phyloP scores from a whole-genome alignment of 345 rosid genomes.

The Syzygium grande region DNA sequence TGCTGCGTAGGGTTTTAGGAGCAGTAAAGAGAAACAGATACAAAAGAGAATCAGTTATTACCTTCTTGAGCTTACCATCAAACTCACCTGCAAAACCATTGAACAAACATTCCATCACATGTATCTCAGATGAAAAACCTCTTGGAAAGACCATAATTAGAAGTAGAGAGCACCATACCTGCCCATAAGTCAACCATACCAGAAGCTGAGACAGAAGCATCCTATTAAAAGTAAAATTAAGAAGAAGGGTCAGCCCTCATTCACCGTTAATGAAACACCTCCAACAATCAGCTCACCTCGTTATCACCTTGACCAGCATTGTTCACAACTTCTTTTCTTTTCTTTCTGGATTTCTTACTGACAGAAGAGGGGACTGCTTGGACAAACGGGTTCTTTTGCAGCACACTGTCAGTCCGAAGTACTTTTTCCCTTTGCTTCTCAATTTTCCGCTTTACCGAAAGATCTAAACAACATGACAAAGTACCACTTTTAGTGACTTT shows the following conservation, averaged over 20 bases:
- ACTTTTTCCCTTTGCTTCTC: conserved; percentile 73
- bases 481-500: not conserved
- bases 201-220: conserved; percentile 23
- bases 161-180: conserved; percentile 27
- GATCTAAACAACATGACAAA: conserved; percentile 28
- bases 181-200: conserved; percentile 61
- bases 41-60: conserved; percentile 4
- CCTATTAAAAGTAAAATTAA: conserved; percentile 19
- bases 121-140: not conserved
- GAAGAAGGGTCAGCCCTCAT: conserved; percentile 2
- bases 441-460: conserved; percentile 71
- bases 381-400: conserved; percentile 76
- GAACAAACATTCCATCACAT: not conserved
- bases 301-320: conserved; percentile 17
- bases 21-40: not conserved
- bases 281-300: conserved; percentile 22
- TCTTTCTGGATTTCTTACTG: conserved; percentile 32
- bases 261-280: not conserved
- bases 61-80: conserved; percentile 42
- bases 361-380: conserved; percentile 54
- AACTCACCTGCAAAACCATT: conserved; percentile 29
- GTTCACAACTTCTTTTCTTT: conserved; percentile 8
- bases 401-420: conserved; percentile 51
- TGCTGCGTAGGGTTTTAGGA: not conserved
- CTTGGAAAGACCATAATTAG: not conserved